Evolutionary conservation across 83 land plant genomes (phyloP).

Genomic region (Thuja plicata): DNA sequence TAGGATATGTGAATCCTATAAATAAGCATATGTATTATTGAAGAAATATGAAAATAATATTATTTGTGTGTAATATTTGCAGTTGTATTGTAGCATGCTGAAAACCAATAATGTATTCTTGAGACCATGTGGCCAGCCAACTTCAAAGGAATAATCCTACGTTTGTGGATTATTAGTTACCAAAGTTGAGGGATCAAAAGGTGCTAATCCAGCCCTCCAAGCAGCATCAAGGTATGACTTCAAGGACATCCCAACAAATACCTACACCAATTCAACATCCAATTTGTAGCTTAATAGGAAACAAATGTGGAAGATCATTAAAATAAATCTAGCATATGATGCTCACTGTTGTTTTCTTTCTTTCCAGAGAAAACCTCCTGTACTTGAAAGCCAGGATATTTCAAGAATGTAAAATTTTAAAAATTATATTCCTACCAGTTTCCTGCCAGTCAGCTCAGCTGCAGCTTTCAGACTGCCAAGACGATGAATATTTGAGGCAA

Average conservation of each 20-base stretch:
- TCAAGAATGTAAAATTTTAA: not conserved
- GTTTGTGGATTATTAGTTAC: constrained; percentile 20
- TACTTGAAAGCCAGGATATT: not conserved
- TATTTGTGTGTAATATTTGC: no score
- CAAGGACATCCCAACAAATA: constrained; percentile 45
- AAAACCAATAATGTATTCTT: not conserved
- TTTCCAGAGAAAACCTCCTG: not conserved
- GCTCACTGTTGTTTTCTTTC: not conserved
- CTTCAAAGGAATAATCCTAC: not conserved
- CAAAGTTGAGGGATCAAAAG: constrained; percentile 54
- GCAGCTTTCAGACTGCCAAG: constrained; percentile 52
- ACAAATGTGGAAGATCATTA: not conserved
- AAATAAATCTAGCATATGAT: not conserved
- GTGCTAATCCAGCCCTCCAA: constrained; percentile 57
- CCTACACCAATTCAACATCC: constrained; percentile 25
- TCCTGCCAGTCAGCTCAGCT: constrained; percentile 51
- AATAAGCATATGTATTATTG: no score
- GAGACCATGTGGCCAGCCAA: no score
- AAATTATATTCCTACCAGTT: constrained; percentile 27
- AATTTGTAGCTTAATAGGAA: not conserved
- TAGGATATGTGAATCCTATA: no score
- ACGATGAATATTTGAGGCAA: constrained; percentile 56
- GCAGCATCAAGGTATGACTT: constrained; percentile 53
- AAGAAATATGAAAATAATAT: no score
- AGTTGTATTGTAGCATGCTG: no score